Evolutionary conservation across 1,139 yeast species (phyloP).

Genomic region (Kurtzmaniella quercitrusa): DNA sequence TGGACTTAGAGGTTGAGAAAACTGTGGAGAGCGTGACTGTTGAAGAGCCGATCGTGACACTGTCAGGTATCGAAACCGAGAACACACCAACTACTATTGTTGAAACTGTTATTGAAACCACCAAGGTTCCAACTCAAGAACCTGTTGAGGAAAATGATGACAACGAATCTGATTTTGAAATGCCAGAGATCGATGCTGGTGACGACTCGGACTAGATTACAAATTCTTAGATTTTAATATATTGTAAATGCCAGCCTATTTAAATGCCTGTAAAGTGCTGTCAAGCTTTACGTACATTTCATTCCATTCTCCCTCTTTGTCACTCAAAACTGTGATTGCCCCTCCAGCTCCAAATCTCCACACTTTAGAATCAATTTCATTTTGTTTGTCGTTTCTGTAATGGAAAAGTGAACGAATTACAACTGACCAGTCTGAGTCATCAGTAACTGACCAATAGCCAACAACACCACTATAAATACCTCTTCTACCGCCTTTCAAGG

Average conservation of each 20-base stretch:
- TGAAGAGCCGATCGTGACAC: neutral
- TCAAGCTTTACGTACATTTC: slow-evolving; percentile 82
- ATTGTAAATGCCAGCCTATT: slow-evolving; percentile 7
- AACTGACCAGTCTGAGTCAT: slow-evolving; percentile 94
- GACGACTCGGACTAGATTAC: slow-evolving; percentile 18
- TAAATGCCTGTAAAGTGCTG: slow-evolving; percentile 70
- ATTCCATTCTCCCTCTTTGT: slow-evolving; percentile 80
- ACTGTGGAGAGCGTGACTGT: neutral
- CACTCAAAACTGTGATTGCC: slow-evolving; percentile 88
- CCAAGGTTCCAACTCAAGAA: neutral
- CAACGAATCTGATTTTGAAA: slow-evolving; percentile 51
- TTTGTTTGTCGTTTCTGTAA: slow-evolving; percentile 49
- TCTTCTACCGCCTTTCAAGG: slow-evolving; percentile 52
- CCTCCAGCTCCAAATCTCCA: slow-evolving; percentile 99
- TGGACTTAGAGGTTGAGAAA: neutral
- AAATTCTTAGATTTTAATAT: slow-evolving; percentile 7
- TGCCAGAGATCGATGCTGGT: slow-evolving; percentile 48
- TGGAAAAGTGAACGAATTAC: slow-evolving; percentile 80
- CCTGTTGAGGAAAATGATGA: slow-evolving; percentile 16
- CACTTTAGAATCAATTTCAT: slow-evolving; percentile 23
- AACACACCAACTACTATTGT: slow-evolving; percentile 1
- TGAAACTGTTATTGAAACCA: neutral
- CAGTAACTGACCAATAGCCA: slow-evolving; percentile 92
- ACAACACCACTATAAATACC: slow-evolving; percentile 93
- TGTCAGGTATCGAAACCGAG: slow-evolving; percentile 1